A percentile compares a stretch with the other conserved stretches of the same genome.
Evolutionary conservation across 2,329 filamentous ascomycete genomes (phyloP).

Genomic region (Fusarium papillatum): DNA sequence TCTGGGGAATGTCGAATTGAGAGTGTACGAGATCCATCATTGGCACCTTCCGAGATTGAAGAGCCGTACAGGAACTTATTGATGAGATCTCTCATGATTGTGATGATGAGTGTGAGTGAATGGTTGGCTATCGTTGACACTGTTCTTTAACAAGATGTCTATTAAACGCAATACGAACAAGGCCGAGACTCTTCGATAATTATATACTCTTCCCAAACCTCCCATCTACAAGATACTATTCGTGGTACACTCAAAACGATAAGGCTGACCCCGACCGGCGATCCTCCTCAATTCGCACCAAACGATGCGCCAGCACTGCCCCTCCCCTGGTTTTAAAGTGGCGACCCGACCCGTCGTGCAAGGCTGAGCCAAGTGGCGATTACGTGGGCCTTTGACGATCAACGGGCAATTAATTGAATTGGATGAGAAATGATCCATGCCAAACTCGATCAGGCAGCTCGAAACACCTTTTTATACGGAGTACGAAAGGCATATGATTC

Average conservation of each 20-base stretch:
- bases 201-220: neutral
- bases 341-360: constrained; percentile 6
- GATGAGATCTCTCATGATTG: constrained; percentile 25
- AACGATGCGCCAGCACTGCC: constrained; percentile 12
- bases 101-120: neutral
- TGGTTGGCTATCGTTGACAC: neutral
- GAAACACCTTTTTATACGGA: neutral
- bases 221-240: neutral
- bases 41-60: constrained; percentile 14
- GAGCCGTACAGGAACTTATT: constrained; percentile 27
- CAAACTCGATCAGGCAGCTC: neutral
- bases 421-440: neutral
- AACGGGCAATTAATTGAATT: no score
- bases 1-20: constrained; percentile 17
- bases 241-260: neutral
- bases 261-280: neutral
- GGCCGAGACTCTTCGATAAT: neutral
- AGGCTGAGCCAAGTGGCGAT: constrained; percentile 25
- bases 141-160: neutral
- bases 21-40: constrained; percentile 20
- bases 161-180: neutral
- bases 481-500: constrained; percentile 18
- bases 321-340: neutral
- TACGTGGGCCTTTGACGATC: constrained; percentile 18
- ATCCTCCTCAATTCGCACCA: neutral